These are phyloP conservation scores for Solanum lignicaule DNA, from an alignment of 257 asterid species.

Conservation along the genomic window DNA sequence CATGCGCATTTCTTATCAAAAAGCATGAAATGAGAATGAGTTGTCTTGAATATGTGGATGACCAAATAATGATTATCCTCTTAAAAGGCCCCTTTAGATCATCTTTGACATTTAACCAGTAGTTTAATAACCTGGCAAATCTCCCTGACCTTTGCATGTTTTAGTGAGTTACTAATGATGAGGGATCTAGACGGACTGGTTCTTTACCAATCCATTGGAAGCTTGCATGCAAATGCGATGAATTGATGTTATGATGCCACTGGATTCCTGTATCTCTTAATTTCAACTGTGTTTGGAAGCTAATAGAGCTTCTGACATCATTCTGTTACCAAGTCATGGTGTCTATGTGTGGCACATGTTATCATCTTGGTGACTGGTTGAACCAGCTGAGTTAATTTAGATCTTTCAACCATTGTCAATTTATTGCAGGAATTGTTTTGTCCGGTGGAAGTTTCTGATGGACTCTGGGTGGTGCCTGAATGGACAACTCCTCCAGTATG, in stretches of 20 bases:
- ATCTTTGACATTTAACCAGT: neutral
- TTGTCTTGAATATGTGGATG: neutral
- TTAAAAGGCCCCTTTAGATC: neutral
- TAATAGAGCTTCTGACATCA: neutral
- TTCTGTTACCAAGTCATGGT: neutral
- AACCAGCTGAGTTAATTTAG: neutral
- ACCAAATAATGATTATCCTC: neutral
- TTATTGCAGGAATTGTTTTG: constrained; percentile 66
- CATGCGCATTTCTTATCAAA: neutral
- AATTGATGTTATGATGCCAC: neutral
- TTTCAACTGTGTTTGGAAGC: neutral
- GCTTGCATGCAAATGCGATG: neutral
- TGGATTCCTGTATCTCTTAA: neutral
- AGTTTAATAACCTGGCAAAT: neutral
- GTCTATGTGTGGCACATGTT: neutral
- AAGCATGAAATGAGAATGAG: neutral
- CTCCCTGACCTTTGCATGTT: neutral
- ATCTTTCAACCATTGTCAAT: neutral
- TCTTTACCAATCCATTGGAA: neutral
- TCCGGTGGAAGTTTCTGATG: constrained; percentile 67
- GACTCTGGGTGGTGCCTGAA: constrained; percentile 91
- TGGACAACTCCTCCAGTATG: constrained; percentile 83
- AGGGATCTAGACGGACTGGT: neutral
- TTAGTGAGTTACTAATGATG: neutral
- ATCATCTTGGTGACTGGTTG: neutral